These are phyloP conservation scores for Amanita inopinata DNA, from an alignment of 768 basidiomycete species.

Conservation along the genomic window DNA sequence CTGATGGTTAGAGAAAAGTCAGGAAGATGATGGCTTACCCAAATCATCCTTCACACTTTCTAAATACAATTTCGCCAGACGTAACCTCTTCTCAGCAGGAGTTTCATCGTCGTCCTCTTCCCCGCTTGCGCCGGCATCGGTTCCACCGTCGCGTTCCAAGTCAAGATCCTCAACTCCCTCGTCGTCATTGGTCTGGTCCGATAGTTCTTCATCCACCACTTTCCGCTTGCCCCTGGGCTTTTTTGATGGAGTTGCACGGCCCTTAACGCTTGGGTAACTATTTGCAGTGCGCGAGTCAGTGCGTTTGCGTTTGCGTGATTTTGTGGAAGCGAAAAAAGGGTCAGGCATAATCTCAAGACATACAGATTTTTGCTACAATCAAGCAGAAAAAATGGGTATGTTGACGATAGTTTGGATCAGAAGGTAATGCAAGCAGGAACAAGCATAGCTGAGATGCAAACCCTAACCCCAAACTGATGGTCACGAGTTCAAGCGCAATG, in stretches of 20 bases:
- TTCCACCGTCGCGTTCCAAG: conserved; percentile 36
- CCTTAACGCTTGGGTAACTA: conserved; percentile 15
- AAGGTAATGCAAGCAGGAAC: conserved; percentile 1
- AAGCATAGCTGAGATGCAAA: not conserved
- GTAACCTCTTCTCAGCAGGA: conserved; percentile 84
- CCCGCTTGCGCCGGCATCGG: conserved; percentile 50
- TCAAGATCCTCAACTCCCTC: conserved; percentile 67
- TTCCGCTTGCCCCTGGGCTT: conserved; percentile 15
- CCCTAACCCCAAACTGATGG: not conserved
- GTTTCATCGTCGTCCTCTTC: conserved; percentile 88
- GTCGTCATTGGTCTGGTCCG: conserved; percentile 49
- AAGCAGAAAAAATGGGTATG: conserved; percentile 1
- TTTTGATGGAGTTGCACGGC: conserved; percentile 16
- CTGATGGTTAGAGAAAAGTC: not conserved
- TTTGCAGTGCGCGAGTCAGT: conserved; percentile 14
- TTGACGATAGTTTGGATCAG: not conserved
- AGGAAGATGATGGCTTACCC: conserved; percentile 29
- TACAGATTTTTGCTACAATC: not conserved
- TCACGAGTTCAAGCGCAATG: conserved; percentile 6
- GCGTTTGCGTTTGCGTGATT: conserved; percentile 56
- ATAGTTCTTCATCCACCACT: conserved; percentile 56
- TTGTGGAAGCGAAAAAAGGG: conserved; percentile 64
- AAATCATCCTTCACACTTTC: conserved; percentile 73
- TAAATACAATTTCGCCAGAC: conserved; percentile 86
- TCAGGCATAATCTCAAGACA: conserved; percentile 53